Base-by-base conservation (phyloP, 1,139 yeast species). In the Saccharomyces hybrid region DNA sequence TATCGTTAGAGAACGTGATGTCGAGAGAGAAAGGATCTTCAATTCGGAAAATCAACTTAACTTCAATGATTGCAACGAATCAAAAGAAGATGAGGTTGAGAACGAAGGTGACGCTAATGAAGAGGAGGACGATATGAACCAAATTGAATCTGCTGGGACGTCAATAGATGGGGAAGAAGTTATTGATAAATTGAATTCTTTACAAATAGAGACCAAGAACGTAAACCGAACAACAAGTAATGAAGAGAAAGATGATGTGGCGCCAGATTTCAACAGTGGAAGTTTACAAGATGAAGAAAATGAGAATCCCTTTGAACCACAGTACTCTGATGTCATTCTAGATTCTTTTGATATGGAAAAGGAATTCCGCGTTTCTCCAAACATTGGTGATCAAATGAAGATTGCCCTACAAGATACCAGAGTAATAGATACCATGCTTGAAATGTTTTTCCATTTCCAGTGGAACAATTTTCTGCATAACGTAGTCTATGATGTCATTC, bases 391-490 rank as follows among this genome's bases (percentile, higher is more conserved):
- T 71, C 80, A 77, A 65, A 78, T 95, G 67, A 93, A 93, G 72
- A 86, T 91, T 59, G 83, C 96, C 11, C 75, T 95, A 54, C 84
- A 83, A 62, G 97, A 93, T 68, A 87, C 90, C 49, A 82, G 82
- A 58, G 87, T 93, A 56, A 79, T 93, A 51, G 78, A 84, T 42
- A 84, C 90, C 47, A 89, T 93, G 53, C 73, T 91, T 55, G 76
- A 82, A 32, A 90, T 93, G 96, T 90, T 93, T 68, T 89, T 89
- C 78, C 81, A 81, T 64, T 93, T 90, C 70, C 97, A 98, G 3
- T 93, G 99, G 99, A 93, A 93, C 72, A 93, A 93, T 69, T 93
- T 93, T 67, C 77, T 95, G 70, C 99, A 93, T 73, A 93, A 93
- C 66, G 99, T 93, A 57, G 98, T 93, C 3, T 95, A 93, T 73